These are phyloP conservation scores for Macadamia integrifolia DNA, from an alignment of 164 flowering plant genomes.

Conservation along the genomic window DNA sequence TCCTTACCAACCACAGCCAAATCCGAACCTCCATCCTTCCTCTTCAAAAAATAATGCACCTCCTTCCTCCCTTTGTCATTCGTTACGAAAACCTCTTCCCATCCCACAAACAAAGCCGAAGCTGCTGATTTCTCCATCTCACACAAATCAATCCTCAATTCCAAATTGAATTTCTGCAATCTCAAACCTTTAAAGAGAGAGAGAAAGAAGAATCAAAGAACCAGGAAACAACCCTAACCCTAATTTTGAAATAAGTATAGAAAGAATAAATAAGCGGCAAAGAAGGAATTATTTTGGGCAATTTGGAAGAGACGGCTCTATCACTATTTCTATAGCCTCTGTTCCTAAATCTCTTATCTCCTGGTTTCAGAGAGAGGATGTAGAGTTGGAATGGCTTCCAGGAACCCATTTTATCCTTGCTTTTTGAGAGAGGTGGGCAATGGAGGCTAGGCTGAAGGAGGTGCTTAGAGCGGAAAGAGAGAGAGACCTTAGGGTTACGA, in stretches of 20 bases:
- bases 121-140: slow-evolving; percentile 5
- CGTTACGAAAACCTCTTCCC: slow-evolving; percentile 64
- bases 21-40: slow-evolving; percentile 43
- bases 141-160: neutral
- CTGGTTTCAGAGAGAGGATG: neutral
- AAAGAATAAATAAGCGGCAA: no score
- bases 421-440: neutral
- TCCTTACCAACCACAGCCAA: slow-evolving; percentile 77
- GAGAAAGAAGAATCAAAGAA: neutral
- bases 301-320: no score
- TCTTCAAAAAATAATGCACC: slow-evolving; percentile 57
- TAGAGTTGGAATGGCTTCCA: neutral
- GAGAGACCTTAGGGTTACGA: slow-evolving; percentile 23
- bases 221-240: neutral
- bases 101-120: slow-evolving; percentile 31
- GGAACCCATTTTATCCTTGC: neutral
- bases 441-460: neutral
- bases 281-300: no score
- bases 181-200: neutral
- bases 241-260: no score
- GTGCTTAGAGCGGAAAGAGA: neutral
- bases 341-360: neutral
- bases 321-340: no score
- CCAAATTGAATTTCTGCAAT: neutral
- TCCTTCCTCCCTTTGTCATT: slow-evolving; percentile 54